Conservation (phyloP, 2,329 filamentous ascomycete species). For the Thelonectria rubi region DNA sequence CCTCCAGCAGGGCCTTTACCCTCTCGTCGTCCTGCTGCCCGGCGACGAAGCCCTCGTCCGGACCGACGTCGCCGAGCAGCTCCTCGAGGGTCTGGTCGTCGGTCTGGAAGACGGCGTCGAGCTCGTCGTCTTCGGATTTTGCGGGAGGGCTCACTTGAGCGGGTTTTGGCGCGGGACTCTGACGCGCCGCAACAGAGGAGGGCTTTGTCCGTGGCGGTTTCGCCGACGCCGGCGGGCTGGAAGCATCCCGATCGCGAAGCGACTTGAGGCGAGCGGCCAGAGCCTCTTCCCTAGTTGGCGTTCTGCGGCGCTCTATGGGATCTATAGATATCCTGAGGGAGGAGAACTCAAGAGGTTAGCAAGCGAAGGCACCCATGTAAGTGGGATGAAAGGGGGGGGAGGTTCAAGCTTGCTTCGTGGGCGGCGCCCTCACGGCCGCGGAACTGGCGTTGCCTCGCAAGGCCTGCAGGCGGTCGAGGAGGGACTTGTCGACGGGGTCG, state of each 20-base stretch:
- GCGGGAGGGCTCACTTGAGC: constrained; percentile 5
- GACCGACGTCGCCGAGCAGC: constrained; percentile 55
- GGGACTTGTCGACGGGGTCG: constrained; percentile 54
- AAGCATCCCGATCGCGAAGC: constrained; percentile 54
- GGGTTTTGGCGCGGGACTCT: background rate
- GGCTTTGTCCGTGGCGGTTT: constrained; percentile 11
- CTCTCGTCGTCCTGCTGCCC: constrained; percentile 43
- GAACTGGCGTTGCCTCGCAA: constrained; percentile 49
- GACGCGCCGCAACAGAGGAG: background rate
- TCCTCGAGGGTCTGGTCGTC: constrained; percentile 64
- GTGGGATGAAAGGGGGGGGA: background rate
- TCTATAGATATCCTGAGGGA: constrained; percentile 44
- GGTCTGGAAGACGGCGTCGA: constrained; percentile 53
- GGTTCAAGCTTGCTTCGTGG: constrained; percentile 56
- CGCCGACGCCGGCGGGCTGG: constrained; percentile 32
- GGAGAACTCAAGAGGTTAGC: no score
- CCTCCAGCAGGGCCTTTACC: constrained; percentile 50
- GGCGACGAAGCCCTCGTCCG: constrained; percentile 43
- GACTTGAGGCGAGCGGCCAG: constrained; percentile 62
- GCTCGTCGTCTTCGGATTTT: constrained; percentile 46
- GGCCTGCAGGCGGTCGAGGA: constrained; percentile 65
- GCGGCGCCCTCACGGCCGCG: constrained; percentile 49
- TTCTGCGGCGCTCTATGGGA: constrained; percentile 53
- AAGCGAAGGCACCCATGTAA: no score
- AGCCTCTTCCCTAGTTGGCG: constrained; percentile 59